Evolutionary conservation across 768 basidiomycete genomes (phyloP), one percentile per base, ranked within the genome.

Genomic region (Coprinopsis cinerea): DNA sequence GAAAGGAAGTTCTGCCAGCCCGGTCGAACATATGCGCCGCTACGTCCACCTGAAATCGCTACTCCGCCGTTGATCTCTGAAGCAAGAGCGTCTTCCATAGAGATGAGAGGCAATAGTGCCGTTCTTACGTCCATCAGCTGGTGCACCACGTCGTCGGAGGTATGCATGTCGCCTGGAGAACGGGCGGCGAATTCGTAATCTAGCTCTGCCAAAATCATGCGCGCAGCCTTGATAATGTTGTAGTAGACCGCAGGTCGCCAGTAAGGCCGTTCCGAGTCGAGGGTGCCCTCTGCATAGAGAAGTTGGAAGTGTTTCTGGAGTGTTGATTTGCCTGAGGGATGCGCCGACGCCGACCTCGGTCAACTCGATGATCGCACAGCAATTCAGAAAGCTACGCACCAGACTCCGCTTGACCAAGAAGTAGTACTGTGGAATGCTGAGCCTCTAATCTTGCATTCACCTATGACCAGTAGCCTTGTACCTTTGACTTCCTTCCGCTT

Each of bases 291-390:
- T 6, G 87, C 82, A 58, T 89, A 88, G 66, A 82, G 84, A 0
- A 90, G 73, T 59, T 91, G 87, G 59, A 91, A 88, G 63, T 91
- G 88, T 59, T 90, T 90, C 59, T 85, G 85, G 11, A 91, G 73
- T 2, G 89, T 91, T 1, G 87, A 88, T 65, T 92, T 92, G 30
- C 87, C 87, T 67, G 17, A 11, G 36, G 44, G 15, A 20, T 34
- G 28, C 11, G 18, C 18, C 39, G 15, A 15, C 6, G 34, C n/a
- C 14, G 14, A 32, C 24, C 27, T 18, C 25, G 39, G 32, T 27
- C 18, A 44, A 20, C 20, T 28, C 11, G 22, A 37, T 40, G 15
- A 4, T 24, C n/a, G 22, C 41, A 41, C 17, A 24, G 22, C 2
- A 3, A 39, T 14, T n/a, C 14, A 50, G 47, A 17, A 32, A 10